Evolutionary conservation across 2,329 filamentous ascomycete species (phyloP), one percentile per base, ranked within the genome.

Genomic region (Colletotrichum musae): DNA sequence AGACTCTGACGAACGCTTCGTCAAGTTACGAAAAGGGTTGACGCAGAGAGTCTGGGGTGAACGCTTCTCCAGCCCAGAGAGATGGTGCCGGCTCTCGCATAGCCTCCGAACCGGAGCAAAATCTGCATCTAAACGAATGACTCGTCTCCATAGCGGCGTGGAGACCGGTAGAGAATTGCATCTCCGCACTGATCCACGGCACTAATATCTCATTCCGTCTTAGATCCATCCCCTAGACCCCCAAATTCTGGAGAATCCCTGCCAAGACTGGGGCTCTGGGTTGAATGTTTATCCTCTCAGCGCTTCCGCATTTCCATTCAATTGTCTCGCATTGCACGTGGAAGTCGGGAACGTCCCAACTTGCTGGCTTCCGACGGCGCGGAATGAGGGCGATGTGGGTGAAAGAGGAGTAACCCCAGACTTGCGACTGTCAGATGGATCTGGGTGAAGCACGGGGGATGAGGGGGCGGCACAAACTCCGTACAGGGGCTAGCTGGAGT

Each of bases 91-190:
- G 67, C 26, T n/a, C 28, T 28, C 54, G 56, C 50, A 50, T 26
- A 43, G 62, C 9, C 63, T 70, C 67, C 67, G 56, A 67, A 70
- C 63, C 67, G 67, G 67, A 67, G 67, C 67, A 70, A 53, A 70
- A 45, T 70, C 67, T 70, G 62, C 67, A 61, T 9, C 58, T 43
- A 36, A 36, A 16, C 39, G 5, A 43, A 69, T 69, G 66, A 66
- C 60, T 59, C 65, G 65, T 64, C 65, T 43, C 62, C 67, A 70
- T 66, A 60, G 39, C 36, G 48, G 24, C 59, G 67, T 67, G 67
- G 67, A 57, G 62, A 58, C 36, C 51, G 45, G 57, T 28, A 57
- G 24, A 32, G 48, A 41, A 45, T 24, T 60, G 51, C 39, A 48
- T 70, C 67, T 70, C 62, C 67, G 63, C 67, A 67, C 50, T 52